Conservation (phyloP, 495 filamentous ascomycete species). For the Penicillium canariense region DNA sequence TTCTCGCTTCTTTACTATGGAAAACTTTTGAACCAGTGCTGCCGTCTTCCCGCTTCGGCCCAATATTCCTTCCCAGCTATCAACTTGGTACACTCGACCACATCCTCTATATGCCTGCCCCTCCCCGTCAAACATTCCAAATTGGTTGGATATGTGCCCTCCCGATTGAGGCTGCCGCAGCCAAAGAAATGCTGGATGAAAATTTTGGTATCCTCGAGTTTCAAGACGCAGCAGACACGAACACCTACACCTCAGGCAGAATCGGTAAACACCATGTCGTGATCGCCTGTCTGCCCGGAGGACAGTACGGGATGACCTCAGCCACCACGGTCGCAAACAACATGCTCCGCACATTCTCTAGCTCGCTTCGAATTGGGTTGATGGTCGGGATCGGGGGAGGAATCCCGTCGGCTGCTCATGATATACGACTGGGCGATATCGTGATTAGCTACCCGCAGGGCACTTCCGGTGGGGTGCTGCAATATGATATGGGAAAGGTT, state of each 20-base stretch:
- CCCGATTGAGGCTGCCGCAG: slow-evolving; percentile 41
- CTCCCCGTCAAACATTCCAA: slow-evolving; percentile 6
- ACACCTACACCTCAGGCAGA: slow-evolving; percentile 41
- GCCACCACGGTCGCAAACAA: slow-evolving; percentile 38
- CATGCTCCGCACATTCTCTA: slow-evolving; percentile 30
- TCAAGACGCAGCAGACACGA: slow-evolving; percentile 26
- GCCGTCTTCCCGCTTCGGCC: no score
- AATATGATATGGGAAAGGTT: slow-evolving; percentile 14
- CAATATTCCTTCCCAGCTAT: no score
- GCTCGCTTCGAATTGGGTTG: slow-evolving; percentile 15
- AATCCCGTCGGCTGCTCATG: slow-evolving; percentile 15
- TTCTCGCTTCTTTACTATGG: no score
- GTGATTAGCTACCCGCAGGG: slow-evolving; percentile 24
- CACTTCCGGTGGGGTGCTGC: slow-evolving; percentile 9
- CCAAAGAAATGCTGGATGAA: slow-evolving; percentile 46
- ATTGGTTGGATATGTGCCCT: slow-evolving; percentile 36
- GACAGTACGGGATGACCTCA: slow-evolving; percentile 37
- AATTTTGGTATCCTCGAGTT: slow-evolving; percentile 28
- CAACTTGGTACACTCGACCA: no score
- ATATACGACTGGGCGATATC: slow-evolving; percentile 17
- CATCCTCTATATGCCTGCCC: slow-evolving; percentile 4
- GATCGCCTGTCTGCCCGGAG: slow-evolving; percentile 37
- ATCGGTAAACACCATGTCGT: slow-evolving; percentile 46
- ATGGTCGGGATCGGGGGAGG: slow-evolving; percentile 18
- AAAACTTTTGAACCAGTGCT: no score